Evolutionary conservation across 331 rosid species (phyloP).

Genomic region (Dryas integrifolia): DNA sequence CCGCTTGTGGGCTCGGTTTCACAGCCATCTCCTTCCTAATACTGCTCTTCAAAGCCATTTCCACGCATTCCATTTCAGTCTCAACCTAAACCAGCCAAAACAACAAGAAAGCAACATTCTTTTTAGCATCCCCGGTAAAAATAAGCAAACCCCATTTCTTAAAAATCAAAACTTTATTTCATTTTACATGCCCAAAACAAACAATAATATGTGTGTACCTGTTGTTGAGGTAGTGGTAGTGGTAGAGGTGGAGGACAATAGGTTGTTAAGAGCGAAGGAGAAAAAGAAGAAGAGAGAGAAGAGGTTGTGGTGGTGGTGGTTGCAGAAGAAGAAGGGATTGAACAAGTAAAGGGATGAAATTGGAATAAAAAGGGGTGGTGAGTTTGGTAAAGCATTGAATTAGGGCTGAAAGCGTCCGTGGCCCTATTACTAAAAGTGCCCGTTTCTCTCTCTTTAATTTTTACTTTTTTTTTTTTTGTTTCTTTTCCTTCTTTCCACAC

Average conservation of each 20-base stretch:
- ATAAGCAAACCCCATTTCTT: no score
- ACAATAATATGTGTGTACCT: conserved; percentile 33
- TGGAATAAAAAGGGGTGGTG: conserved; percentile 50
- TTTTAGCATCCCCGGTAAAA: no score
- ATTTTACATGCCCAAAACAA: no score
- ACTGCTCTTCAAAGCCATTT: conserved; percentile 66
- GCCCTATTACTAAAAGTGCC: conserved; percentile 46
- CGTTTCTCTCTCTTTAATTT: conserved; percentile 35
- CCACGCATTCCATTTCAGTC: conserved; percentile 68
- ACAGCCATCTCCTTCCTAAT: conserved; percentile 41
- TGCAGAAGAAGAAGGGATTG: conserved; percentile 8
- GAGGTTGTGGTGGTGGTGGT: background rate
- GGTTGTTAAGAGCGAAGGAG: conserved; percentile 6
- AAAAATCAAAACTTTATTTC: no score
- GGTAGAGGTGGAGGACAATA: background rate
- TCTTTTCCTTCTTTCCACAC: background rate
- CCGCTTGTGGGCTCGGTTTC: conserved; percentile 41
- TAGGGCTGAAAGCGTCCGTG: conserved; percentile 52
- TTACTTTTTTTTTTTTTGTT: background rate
- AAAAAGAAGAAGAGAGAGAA: conserved; percentile 6
- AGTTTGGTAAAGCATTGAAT: conserved; percentile 90
- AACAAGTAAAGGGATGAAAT: conserved; percentile 42
- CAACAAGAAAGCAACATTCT: background rate
- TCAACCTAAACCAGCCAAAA: conserved; percentile 33
- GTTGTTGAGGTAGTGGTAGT: conserved; percentile 3